These are phyloP conservation scores for Pseudocercospora eumusae DNA, from an alignment of 2,329 filamentous ascomycete species.

Conservation along the genomic window DNA sequence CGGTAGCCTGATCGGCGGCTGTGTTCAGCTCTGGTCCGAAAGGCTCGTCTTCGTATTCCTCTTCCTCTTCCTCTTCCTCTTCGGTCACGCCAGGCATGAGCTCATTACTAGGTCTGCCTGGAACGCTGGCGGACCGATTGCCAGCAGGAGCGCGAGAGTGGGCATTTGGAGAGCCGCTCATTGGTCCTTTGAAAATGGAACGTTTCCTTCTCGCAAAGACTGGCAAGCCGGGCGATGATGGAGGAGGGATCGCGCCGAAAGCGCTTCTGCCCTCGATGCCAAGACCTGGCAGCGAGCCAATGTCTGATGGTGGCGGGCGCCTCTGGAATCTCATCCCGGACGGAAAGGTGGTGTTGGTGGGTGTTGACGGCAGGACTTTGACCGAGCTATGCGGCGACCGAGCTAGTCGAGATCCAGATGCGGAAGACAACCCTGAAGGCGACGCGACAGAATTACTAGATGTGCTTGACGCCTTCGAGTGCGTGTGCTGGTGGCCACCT, in stretches of 20 bases:
- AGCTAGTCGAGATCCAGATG: constrained; percentile 62
- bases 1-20: constrained; percentile 15
- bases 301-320: constrained; percentile 36
- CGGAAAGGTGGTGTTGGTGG: constrained; percentile 72
- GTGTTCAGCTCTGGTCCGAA: constrained; percentile 33
- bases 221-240: constrained; percentile 61
- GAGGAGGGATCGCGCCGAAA: constrained; percentile 41
- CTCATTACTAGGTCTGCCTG: constrained; percentile 70
- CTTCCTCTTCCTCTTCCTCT: constrained; percentile 38
- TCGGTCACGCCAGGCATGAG: constrained; percentile 60
- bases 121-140: constrained; percentile 57
- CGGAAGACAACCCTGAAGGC: constrained; percentile 44
- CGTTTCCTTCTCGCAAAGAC: constrained; percentile 81
- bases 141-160: constrained; percentile 25
- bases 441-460: constrained; percentile 70
- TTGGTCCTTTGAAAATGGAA: constrained; percentile 79
- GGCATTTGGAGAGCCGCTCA: constrained; percentile 51
- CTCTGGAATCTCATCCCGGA: constrained; percentile 72
- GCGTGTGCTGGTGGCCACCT: constrained; percentile 72
- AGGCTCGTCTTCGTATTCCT: constrained; percentile 32
- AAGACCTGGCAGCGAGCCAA: constrained; percentile 37
- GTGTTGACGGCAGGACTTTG: constrained; percentile 92
- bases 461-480: constrained; percentile 92
- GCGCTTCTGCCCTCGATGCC: constrained; percentile 28
- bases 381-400: constrained; percentile 86